These are phyloP conservation scores for Panicum virgatum DNA, from an alignment of 202 grass and related monocot genomes.

Conservation along the genomic window DNA sequence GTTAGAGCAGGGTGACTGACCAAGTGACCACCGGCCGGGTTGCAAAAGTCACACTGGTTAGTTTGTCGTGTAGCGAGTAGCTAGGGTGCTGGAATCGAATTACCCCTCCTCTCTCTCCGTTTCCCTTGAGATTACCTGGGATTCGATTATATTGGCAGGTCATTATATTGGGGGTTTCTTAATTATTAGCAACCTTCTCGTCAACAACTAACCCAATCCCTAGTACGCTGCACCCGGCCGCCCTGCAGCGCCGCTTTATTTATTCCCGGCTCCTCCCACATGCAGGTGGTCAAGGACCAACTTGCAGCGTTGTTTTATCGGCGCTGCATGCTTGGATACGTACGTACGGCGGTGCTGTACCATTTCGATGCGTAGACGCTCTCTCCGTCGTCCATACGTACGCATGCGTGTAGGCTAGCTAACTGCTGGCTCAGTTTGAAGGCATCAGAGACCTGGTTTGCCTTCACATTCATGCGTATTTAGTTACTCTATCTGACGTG, in stretches of 20 bases:
- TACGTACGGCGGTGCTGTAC: not conserved
- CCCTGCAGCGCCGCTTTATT: not conserved
- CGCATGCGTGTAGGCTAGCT: too few relatives aligned
- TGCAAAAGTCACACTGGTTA: not conserved
- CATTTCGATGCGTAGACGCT: not conserved
- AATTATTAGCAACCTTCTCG: not conserved
- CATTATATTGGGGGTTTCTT: not conserved
- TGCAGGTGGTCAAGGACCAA: not conserved
- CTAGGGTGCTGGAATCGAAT: too few relatives aligned
- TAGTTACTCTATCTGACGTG: too few relatives aligned
- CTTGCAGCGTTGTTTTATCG: not conserved
- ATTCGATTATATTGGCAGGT: not conserved
- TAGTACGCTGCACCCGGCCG: not conserved
- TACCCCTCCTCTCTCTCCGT: not conserved
- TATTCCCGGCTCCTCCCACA: not conserved
- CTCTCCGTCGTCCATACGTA: too few relatives aligned
- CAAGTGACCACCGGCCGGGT: too few relatives aligned
- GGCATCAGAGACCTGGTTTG: too few relatives aligned
- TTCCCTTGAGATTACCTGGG: not conserved
- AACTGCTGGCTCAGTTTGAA: too few relatives aligned
- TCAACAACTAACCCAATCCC: not conserved
- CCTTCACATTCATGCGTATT: too few relatives aligned
- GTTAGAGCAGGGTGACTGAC: not conserved
- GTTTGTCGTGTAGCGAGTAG: not conserved
- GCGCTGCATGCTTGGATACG: too few relatives aligned